Evolutionary conservation across 2,329 filamentous ascomycete genomes (phyloP).

Genomic region (Phialocephala subalpina): DNA sequence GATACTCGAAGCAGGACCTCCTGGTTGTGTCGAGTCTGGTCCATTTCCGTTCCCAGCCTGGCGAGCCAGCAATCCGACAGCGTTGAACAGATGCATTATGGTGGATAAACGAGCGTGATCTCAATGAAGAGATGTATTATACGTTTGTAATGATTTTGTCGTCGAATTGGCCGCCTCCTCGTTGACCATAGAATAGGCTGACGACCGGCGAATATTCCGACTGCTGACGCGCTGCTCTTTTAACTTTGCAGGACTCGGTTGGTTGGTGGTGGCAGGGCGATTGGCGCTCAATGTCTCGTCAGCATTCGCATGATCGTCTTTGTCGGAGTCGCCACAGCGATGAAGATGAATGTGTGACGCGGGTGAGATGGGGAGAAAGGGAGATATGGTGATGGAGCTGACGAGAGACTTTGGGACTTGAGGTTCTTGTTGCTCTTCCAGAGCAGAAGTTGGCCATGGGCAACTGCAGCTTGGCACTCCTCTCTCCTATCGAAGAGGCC

Average conservation of each 20-base stretch:
- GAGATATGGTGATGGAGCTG: neutral
- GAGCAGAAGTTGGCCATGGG: neutral
- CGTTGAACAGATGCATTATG: slow-evolving; percentile 26
- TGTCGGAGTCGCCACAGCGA: slow-evolving; percentile 3
- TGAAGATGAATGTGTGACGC: slow-evolving; percentile 9
- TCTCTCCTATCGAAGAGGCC: too few relatives aligned
- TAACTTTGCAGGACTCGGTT: slow-evolving; percentile 5
- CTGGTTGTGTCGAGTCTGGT: neutral
- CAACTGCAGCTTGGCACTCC: too few relatives aligned
- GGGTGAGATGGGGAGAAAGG: neutral
- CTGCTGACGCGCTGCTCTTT: slow-evolving; percentile 20
- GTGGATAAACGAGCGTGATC: slow-evolving; percentile 20
- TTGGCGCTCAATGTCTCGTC: slow-evolving; percentile 16
- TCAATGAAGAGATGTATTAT: slow-evolving; percentile 18
- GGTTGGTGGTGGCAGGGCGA: slow-evolving; percentile 12
- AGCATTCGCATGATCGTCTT: slow-evolving; percentile 9
- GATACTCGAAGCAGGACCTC: neutral
- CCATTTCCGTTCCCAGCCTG: slow-evolving; percentile 3
- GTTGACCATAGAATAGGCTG: slow-evolving; percentile 9
- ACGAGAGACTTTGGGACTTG: neutral
- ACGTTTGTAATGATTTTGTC: neutral
- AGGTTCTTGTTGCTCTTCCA: neutral
- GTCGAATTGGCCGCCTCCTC: neutral
- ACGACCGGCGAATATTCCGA: slow-evolving; percentile 4
- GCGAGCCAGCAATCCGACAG: slow-evolving; percentile 6